Evolutionary conservation across 805 yeast genomes (phyloP), one percentile per base, ranked within the genome.

Genomic region (Yarrowia sp.): DNA sequence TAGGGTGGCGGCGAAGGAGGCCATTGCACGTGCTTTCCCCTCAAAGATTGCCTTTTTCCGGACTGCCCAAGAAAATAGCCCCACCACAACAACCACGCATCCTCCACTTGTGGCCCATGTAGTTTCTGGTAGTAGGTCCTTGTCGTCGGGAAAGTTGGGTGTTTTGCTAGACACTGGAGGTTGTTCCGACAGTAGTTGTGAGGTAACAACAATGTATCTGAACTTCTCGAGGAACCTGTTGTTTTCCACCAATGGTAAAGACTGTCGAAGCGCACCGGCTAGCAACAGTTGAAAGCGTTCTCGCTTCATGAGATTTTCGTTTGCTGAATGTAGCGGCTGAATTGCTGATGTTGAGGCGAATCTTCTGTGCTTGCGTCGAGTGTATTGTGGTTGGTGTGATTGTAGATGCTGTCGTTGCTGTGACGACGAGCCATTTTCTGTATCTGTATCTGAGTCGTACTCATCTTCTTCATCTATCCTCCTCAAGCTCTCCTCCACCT

Each of bases 201-300:
- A 81, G 4, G 85, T 79, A 6, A 83, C 78, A 1, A 84, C 70
- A 3, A 77, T 71, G 69, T 83, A 84, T 51, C 83, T 78, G 67
- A 83, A 82, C 67, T 83, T 83, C 65, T 84, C 87, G 28, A 77
- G 67, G 68, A 83, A 84, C 48, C 71, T 66, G 26, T 67, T 46
- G 16, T 71, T 74, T 65, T 78, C 80, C 19, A 58, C 67, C 9
- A 41, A 43, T 1, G 69, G 67, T 4, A 75, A 70, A 12, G 56
- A 62, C 38, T 73, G 65, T 52, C 67, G 65, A 26, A 75, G 64
- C 5, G 76, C 75, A 21, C 52, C 65, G 12, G 70, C 66, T 2
- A 75, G 30, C 41, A 72, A 52, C 14, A 54, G 46, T 3, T 69
- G 63, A 58, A 74, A 73, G 17, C 73, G 68, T 22, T 65, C 67